These are phyloP conservation scores for Fusarium albosuccineum DNA, from an alignment of 2,329 filamentous ascomycete species.

Conservation along the genomic window DNA sequence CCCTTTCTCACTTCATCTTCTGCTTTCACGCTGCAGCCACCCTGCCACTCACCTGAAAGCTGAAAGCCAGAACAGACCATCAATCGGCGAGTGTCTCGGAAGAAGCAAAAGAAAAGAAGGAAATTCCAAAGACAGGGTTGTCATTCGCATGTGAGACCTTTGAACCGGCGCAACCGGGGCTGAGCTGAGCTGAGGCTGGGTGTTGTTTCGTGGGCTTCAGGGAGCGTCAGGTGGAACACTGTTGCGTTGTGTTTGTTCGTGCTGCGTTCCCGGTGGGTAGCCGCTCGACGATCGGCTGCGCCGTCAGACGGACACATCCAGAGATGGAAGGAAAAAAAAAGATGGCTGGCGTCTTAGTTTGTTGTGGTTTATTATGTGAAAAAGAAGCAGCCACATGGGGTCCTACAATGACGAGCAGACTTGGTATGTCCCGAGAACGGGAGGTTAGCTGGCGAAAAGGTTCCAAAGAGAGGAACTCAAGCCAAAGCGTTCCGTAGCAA, in stretches of 20 bases:
- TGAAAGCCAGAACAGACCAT: not conserved
- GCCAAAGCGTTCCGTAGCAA: too few relatives aligned
- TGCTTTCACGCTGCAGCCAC: conserved; percentile 9
- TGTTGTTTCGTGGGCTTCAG: not conserved
- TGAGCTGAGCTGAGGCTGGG: conserved; percentile 6
- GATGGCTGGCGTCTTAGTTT: conserved; percentile 7
- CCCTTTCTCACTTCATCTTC: not conserved
- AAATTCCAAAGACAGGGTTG: conserved; percentile 5
- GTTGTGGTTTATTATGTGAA: not conserved
- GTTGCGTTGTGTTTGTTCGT: conserved; percentile 23
- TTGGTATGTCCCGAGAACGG: too few relatives aligned
- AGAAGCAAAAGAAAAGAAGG: not conserved
- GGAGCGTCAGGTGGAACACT: not conserved
- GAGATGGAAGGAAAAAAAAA: too few relatives aligned
- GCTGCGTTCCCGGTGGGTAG: conserved; percentile 27
- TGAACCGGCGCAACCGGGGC: conserved; percentile 2
- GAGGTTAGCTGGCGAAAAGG: not conserved
- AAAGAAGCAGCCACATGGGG: conserved; percentile 13
- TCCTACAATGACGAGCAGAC: conserved; percentile 17
- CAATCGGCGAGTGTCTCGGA: conserved; percentile 9
- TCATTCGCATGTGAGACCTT: conserved; percentile 8
- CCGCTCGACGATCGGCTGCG: conserved; percentile 30
- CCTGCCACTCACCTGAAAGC: conserved; percentile 5
- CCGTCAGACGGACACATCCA: conserved; percentile 6
- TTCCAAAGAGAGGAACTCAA: not conserved